Percentiles rank a stretch among this genome's conserved stretches.
These are phyloP conservation scores for Limnomonas spitsbergensis DNA, from an alignment of 139 green algal species.

Conservation along the genomic window DNA sequence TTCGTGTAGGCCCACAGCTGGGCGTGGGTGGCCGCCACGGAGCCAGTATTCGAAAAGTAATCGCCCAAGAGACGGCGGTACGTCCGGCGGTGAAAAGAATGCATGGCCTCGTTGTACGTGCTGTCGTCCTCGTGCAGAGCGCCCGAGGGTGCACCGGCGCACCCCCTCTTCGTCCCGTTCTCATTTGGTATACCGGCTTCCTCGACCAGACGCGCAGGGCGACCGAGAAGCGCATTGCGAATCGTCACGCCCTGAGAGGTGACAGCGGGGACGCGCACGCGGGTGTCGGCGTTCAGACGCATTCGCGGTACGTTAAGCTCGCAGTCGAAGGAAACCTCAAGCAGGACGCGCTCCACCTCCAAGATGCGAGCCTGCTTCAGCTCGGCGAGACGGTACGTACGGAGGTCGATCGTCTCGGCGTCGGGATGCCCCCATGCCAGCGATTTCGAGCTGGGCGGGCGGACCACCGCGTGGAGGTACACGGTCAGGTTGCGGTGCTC, in stretches of 20 bases:
- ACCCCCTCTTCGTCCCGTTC: no score
- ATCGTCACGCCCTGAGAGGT: background rate
- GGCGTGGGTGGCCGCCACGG: background rate
- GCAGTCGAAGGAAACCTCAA: constrained; percentile 6
- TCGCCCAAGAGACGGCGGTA: background rate
- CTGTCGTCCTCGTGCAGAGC: background rate
- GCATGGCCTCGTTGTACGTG: background rate
- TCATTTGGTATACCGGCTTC: no score
- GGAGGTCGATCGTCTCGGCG: constrained; percentile 17
- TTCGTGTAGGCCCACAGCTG: background rate
- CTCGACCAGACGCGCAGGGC: background rate
- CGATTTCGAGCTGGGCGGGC: background rate
- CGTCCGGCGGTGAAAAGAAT: background rate
- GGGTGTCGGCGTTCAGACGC: background rate
- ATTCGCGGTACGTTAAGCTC: background rate
- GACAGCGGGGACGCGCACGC: background rate
- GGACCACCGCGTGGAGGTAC: constrained; percentile 15
- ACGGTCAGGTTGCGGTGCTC: constrained; percentile 19
- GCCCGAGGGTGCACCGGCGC: background rate
- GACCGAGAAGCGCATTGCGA: background rate
- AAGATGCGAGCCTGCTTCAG: background rate
- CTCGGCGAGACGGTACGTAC: background rate
- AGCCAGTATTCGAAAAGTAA: background rate
- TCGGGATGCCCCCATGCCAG: no score
- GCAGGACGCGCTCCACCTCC: constrained; percentile 1